phyloP scores from a whole-genome alignment of 1,284 basidiomycete genomes.

The Caloboletus firmus region DNA sequence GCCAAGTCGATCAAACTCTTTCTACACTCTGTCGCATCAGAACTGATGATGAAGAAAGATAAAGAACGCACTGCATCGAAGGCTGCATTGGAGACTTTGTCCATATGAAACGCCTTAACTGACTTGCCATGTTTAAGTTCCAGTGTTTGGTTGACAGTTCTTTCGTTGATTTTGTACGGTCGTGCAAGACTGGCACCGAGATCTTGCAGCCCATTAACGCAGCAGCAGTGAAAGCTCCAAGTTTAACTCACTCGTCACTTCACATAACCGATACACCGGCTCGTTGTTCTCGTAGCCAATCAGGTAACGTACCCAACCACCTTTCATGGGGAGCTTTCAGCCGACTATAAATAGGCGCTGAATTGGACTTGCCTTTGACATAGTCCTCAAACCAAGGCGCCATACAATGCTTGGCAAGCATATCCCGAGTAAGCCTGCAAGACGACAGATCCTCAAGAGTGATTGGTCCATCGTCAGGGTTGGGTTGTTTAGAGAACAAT shows the following conservation, averaged over 20 bases:
- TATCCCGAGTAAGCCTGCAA: constrained; percentile 61
- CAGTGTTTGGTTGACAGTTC: constrained; percentile 60
- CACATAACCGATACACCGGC: constrained; percentile 81
- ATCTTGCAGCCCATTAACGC: constrained; percentile 15
- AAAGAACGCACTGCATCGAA: constrained; percentile 55
- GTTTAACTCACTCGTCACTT: constrained; percentile 64
- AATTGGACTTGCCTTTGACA: constrained; percentile 57
- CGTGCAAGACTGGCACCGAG: constrained; percentile 54
- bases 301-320: constrained; percentile 78
- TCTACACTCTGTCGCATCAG: constrained; percentile 44
- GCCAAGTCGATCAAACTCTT: constrained; percentile 69
- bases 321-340: constrained; percentile 40
- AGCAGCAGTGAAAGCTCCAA: not conserved
- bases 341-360: not conserved
- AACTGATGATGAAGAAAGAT: not conserved
- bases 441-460: constrained; percentile 56
- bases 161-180: constrained; percentile 74
- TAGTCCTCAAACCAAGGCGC: constrained; percentile 78
- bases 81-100: constrained; percentile 75
- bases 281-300: constrained; percentile 56
- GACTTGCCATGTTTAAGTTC: constrained; percentile 73
- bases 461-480: constrained; percentile 53
- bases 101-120: constrained; percentile 63
- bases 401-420: constrained; percentile 63
- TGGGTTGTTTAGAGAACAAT: constrained; percentile 47